phyloP scores from a whole-genome alignment of 805 yeast species.

The Suhomyces kilbournensis region DNA sequence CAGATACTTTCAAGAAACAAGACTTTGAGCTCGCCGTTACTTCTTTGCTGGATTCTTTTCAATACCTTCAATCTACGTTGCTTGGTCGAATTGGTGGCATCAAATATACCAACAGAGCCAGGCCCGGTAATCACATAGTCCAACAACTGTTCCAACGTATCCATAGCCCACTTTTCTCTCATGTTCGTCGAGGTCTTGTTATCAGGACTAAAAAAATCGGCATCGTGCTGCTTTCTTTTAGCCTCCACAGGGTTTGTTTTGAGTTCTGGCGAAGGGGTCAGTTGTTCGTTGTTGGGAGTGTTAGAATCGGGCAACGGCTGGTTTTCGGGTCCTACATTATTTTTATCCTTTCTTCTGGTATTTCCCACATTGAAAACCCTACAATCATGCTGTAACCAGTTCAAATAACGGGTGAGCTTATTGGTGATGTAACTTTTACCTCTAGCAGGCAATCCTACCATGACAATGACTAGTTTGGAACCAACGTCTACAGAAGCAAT shows the following conservation, averaged over 20 bases:
- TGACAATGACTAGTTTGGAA: slow-evolving; percentile 82
- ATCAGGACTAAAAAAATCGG: slow-evolving; percentile 82
- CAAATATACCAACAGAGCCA: slow-evolving; percentile 91
- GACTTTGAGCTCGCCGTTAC: slow-evolving; percentile 66
- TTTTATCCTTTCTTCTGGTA: slow-evolving; percentile 75
- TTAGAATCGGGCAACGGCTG: slow-evolving; percentile 51
- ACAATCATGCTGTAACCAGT: slow-evolving; percentile 91
- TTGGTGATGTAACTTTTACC: slow-evolving; percentile 94
- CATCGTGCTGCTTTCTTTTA: slow-evolving; percentile 52
- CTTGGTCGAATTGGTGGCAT: slow-evolving; percentile 77
- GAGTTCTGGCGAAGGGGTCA: slow-evolving; percentile 14
- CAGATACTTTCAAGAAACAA: slow-evolving; percentile 85
- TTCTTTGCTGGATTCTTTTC: slow-evolving; percentile 52
- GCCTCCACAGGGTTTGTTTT: slow-evolving; percentile 13
- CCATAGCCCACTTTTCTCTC: slow-evolving; percentile 95
- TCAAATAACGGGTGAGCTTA: slow-evolving; percentile 82
- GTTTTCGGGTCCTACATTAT: slow-evolving; percentile 64
- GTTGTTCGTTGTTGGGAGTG: slow-evolving; percentile 31
- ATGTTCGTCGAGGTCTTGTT: slow-evolving; percentile 60
- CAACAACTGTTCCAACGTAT: slow-evolving; percentile 78
- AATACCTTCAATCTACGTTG: slow-evolving; percentile 59
- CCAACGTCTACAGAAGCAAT: slow-evolving; percentile 68
- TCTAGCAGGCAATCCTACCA: slow-evolving; percentile 96
- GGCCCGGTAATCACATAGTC: slow-evolving; percentile 76
- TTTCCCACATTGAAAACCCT: slow-evolving; percentile 94